Percentiles rank a stretch among this genome's conserved stretches.
Evolutionary conservation across 352 stramenopile species (phyloP).

Genomic region (Phytopythium aichiense): DNA sequence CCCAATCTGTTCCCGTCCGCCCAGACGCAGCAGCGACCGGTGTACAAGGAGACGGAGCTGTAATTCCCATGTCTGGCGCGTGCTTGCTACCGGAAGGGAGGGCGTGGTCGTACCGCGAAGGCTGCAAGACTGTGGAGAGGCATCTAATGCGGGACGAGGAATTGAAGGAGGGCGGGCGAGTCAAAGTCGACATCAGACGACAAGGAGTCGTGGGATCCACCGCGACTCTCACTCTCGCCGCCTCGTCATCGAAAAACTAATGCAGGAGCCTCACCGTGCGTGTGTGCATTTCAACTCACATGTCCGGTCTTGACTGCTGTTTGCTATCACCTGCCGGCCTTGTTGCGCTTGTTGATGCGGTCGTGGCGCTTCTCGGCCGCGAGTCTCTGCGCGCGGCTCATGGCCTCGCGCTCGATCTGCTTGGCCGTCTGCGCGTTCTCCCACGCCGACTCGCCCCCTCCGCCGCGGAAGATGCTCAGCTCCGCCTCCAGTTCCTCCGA

Average conservation of each 20-base stretch:
- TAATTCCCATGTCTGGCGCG: conserved; percentile 21
- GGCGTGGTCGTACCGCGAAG: neutral
- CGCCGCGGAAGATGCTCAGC: conserved; percentile 57
- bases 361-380: conserved; percentile 77
- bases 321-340: conserved; percentile 28
- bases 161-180: neutral
- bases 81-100: neutral
- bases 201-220: neutral
- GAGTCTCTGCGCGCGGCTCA: conserved; percentile 57
- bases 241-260: neutral
- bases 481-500: conserved; percentile 65
- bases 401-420: conserved; percentile 58
- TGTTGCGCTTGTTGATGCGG: conserved; percentile 67
- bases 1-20: conserved; percentile 26
- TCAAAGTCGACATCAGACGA: neutral
- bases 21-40: conserved; percentile 24
- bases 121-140: neutral
- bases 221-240: neutral
- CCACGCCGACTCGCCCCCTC: conserved; percentile 14
- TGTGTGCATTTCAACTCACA: neutral
- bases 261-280: neutral
- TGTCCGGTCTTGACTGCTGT: neutral
- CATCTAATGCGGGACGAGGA: neutral
- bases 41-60: conserved; percentile 76
- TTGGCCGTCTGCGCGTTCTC: conserved; percentile 44